phyloP scores from a whole-genome alignment of 768 basidiomycete species.

The Rhodosporidiobolus sp. region DNA sequence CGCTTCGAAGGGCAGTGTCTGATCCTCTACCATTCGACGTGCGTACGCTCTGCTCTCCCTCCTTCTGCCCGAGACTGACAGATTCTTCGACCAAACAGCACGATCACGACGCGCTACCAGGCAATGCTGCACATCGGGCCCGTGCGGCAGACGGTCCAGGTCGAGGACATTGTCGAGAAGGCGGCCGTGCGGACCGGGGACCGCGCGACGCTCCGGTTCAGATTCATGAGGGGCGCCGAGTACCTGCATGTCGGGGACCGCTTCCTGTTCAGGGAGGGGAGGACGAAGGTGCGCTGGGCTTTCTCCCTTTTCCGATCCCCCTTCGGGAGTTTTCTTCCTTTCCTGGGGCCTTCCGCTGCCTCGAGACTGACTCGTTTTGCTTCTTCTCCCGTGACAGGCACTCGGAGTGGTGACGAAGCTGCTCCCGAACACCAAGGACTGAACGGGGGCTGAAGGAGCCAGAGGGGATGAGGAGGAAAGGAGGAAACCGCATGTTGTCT shows the following conservation, averaged over 20 bases:
- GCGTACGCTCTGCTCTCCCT: neutral
- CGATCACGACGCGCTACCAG: conserved; percentile 42
- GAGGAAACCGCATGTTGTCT: neutral
- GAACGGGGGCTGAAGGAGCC: too few species aligned
- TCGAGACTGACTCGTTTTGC: neutral
- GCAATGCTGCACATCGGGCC: conserved; percentile 46
- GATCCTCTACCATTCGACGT: conserved; percentile 62
- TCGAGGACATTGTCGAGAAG: conserved; percentile 58
- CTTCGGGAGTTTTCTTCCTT: neutral
- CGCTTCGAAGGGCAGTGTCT: conserved; percentile 91
- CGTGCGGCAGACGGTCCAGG: conserved; percentile 44
- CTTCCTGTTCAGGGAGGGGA: conserved; percentile 81
- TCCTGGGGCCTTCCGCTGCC: too few species aligned
- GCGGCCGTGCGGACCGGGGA: conserved; percentile 90
- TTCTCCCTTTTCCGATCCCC: neutral
- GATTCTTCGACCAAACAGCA: neutral
- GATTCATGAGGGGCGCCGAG: conserved; percentile 67
- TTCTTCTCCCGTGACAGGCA: conserved; percentile 27
- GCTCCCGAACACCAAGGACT: conserved; percentile 20
- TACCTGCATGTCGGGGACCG: conserved; percentile 63
- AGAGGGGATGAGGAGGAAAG: too few species aligned
- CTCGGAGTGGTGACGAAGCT: conserved; percentile 47
- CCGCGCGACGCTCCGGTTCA: conserved; percentile 86
- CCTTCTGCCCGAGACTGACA: neutral
- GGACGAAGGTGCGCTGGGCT: conserved; percentile 65